Evolutionary conservation across 371 early-diverging fungal genomes (phyloP).

Genomic region (Mucor piriformis): DNA sequence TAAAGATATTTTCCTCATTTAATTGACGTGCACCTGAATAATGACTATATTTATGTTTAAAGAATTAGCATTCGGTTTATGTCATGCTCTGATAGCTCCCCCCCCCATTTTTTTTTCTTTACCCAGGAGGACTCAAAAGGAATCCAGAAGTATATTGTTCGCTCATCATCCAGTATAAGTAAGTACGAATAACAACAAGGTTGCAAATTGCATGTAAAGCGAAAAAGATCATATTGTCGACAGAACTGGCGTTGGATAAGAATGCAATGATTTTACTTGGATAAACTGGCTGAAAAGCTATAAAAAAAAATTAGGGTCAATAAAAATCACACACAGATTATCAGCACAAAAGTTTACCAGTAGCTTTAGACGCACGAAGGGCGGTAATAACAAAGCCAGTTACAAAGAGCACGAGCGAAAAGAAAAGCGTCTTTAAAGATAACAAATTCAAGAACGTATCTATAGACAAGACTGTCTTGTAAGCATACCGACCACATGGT

Average conservation of each 20-base stretch:
- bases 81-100: too few relatives aligned
- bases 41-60: constrained; percentile 13
- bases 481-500: too few relatives aligned
- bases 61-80: too few relatives aligned
- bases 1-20: constrained; percentile 46
- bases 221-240: constrained; percentile 9
- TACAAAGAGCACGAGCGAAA: background rate
- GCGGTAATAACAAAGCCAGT: background rate
- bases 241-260: background rate
- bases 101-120: background rate
- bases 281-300: constrained; percentile 9
- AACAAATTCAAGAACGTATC: background rate
- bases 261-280: constrained; percentile 14
- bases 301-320: background rate
- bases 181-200: constrained; percentile 9
- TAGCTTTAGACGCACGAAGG: background rate
- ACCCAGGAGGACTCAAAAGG: constrained; percentile 21
- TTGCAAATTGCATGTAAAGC: constrained; percentile 6
- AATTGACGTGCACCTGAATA: constrained; percentile 41
- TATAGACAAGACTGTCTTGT: too few relatives aligned
- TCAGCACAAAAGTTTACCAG: too few relatives aligned
- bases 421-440: constrained; percentile 6
- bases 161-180: constrained; percentile 14
- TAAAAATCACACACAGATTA: background rate
- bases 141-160: constrained; percentile 16